Percentiles rank a stretch among this genome's conserved stretches.
phyloP scores from a whole-genome alignment of 371 early-diverging fungal genomes.

The Mortierella sp. region DNA sequence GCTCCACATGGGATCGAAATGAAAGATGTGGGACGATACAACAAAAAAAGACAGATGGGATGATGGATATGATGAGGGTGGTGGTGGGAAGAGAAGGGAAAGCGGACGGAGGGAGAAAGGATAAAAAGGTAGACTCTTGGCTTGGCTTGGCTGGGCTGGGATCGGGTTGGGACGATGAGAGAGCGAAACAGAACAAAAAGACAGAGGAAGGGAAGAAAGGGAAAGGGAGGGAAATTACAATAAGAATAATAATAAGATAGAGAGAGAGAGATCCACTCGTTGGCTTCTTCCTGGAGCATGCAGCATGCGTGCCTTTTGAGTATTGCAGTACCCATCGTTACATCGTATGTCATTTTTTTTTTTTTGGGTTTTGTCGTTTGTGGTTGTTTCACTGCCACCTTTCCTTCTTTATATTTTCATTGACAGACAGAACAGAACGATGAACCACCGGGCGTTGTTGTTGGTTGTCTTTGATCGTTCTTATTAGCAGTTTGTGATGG shows the following conservation, averaged over 20 bases:
- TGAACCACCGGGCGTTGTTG: no score
- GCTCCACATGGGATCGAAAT: no score
- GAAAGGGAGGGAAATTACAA: background rate
- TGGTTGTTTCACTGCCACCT: no score
- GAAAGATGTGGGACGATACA: background rate
- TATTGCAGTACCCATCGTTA: background rate
- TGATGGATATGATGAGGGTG: no score
- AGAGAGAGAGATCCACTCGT: background rate
- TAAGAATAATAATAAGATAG: background rate
- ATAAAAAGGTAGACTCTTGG: background rate
- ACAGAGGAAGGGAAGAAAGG: background rate
- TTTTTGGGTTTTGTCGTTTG: background rate
- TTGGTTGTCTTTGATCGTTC: no score
- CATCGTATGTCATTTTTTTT: background rate
- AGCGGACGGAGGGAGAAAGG: background rate
- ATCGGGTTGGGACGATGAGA: slow-evolving; percentile 4
- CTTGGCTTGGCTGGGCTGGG: background rate
- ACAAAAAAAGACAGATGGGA: background rate
- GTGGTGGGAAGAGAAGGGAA: background rate
- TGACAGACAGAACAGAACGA: no score
- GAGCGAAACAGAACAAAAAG: background rate
- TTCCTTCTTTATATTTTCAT: no score
- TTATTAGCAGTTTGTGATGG: background rate
- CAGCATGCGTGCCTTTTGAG: background rate
- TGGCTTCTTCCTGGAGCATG: background rate